Evolutionary conservation across 345 rosid genomes (phyloP).

Genomic region (Barbarea vulgaris): DNA sequence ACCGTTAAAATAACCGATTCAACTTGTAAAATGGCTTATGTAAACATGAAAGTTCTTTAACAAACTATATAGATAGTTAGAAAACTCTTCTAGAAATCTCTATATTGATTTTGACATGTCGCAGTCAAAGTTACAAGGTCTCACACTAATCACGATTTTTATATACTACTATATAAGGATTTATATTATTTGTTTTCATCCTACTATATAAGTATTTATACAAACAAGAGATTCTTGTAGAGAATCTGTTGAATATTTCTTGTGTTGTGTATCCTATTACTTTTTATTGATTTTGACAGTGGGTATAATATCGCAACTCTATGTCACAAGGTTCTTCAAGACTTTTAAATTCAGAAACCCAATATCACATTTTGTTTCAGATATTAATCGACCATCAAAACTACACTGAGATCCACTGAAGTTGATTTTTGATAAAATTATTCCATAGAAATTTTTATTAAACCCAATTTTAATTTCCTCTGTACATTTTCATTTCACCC

Average conservation of each 20-base stretch:
- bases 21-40: neutral
- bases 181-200: no score
- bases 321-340: neutral
- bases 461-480: neutral
- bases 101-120: neutral
- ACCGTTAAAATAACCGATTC: no score
- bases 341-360: no score
- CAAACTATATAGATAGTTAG: neutral
- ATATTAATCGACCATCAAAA: neutral
- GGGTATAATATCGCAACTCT: neutral
- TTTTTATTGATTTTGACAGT: neutral
- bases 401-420: neutral
- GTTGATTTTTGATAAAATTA: constrained; percentile 6
- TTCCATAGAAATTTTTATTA: constrained; percentile 9
- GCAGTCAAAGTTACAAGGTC: neutral
- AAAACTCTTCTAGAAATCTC: neutral
- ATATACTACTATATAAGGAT: neutral
- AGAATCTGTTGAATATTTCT: neutral
- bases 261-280: neutral
- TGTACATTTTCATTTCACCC: constrained; percentile 31
- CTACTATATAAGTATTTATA: neutral
- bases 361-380: neutral
- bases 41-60: neutral
- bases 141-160: neutral
- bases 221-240: neutral